Evolutionary conservation across 2,329 filamentous ascomycete species (phyloP), one percentile per base, ranked within the genome.

Genomic region (Parasarocladium wereldwijsianum): DNA sequence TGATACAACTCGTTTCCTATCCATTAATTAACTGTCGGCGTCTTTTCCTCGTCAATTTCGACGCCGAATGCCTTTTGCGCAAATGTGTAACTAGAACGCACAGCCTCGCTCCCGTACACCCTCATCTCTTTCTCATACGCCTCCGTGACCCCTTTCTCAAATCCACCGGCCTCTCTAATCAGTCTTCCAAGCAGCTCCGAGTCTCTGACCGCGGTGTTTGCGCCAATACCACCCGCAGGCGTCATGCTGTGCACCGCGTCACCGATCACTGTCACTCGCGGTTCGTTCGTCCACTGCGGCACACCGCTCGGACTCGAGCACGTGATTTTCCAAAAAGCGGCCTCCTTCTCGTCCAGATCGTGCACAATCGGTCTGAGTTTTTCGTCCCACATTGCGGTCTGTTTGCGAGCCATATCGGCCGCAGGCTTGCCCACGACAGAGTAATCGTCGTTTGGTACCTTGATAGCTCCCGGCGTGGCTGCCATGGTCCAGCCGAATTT

Each of bases 291-390:
- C 72, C 72, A 76, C 25, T 64, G 55, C 0, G 72, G 71, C 0
- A 76, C 66, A 2, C 70, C 70, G 1, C 55, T 55, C 0, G 70
- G 71, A 0, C 58, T 62, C 0, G 69, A 74, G 38, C 68, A 76
- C 2, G 70, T 75, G 27, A 77, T 75, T 40, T 74, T 76, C 68
- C 70, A 76, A 38, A 77, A 76, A 0, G 72, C 70, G 0, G 71
- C 65, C 37, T 76, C 66, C 0, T 47, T 37, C 32, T 62, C 64
- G 5, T 52, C 44, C 65, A 75, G 74, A 20, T 71, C 40, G 5
- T 74, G 66, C 34, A 77, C 65, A 0, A 77, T 46, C 2, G 68
- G 58, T 43, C 55, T 62, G 26, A 76, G 48, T 3, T 61, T 55
- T 9, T 63, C 54, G 41, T 73, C 57, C 72, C 71, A 77, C 19